Conservation (phyloP, 179 eudicot species). For the Pouteria campechiana region DNA sequence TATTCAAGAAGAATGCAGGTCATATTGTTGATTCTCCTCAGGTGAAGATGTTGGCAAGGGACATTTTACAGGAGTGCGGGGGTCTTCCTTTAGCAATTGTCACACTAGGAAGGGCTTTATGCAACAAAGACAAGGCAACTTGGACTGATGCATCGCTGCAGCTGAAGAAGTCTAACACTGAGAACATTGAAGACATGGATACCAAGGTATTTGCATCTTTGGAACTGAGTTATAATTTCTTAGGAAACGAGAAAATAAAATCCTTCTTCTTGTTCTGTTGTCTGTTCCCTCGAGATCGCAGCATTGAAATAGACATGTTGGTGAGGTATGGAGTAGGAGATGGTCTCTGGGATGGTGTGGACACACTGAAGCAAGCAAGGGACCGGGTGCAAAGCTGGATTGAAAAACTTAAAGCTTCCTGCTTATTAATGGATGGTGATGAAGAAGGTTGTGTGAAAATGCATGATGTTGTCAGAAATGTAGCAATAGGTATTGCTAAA, state of each 20-base stretch:
- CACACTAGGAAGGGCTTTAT: neutral
- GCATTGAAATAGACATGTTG: constrained; percentile 6
- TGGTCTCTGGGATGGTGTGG: neutral
- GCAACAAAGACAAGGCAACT: neutral
- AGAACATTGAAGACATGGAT: neutral
- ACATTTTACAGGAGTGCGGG: neutral
- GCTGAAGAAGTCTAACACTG: neutral
- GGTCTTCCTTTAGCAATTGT: neutral
- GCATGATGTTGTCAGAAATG: constrained; percentile 6
- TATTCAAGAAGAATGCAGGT: neutral
- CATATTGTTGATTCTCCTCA: neutral
- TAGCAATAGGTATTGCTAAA: neutral
- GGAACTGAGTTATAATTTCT: neutral
- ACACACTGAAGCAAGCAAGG: constrained; percentile 2
- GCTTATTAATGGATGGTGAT: neutral
- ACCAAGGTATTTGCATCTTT: neutral
- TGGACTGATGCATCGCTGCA: neutral
- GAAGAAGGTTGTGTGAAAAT: neutral
- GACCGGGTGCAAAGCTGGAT: constrained; percentile 1
- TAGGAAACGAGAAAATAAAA: constrained; percentile 2
- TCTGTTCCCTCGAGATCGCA: constrained; percentile 5
- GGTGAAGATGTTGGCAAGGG: neutral
- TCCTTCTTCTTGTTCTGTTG: constrained; percentile 11
- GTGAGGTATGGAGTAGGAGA: constrained; percentile 3
- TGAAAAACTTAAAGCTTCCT: constrained; percentile 4